A percentile compares a stretch with the other conserved stretches of the same genome.
These are phyloP conservation scores for Sporothrix schenckii DNA, from an alignment of 2,329 filamentous ascomycete species.

Conservation along the genomic window DNA sequence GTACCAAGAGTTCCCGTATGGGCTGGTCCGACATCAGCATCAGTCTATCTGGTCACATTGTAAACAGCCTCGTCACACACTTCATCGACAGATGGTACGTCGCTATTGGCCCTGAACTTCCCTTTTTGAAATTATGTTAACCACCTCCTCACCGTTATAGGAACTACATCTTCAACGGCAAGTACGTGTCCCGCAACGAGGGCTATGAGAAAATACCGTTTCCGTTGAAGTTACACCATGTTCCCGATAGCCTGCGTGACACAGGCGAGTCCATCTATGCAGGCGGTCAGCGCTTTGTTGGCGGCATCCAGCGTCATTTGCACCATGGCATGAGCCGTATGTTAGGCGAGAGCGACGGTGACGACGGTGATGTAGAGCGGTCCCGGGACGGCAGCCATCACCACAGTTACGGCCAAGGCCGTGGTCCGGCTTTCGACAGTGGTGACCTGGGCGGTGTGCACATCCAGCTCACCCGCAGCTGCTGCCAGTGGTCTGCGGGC, in stretches of 20 bases:
- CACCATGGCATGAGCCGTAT: constrained; percentile 47
- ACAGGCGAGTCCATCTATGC: constrained; percentile 35
- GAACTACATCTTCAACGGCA: constrained; percentile 85
- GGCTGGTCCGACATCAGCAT: constrained; percentile 89
- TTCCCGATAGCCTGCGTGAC: constrained; percentile 35
- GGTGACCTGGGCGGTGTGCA: constrained; percentile 41
- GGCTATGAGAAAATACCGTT: constrained; percentile 51
- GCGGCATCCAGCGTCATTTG: constrained; percentile 44
- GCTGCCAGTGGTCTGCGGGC: constrained; percentile 56
- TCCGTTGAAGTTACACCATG: constrained; percentile 38
- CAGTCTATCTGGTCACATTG: constrained; percentile 72
- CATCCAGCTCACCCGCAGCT: constrained; percentile 58
- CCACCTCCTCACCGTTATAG: constrained; percentile 41
- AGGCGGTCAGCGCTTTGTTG: constrained; percentile 40
- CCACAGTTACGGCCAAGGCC: neutral
- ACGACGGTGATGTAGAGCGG: constrained; percentile 36
- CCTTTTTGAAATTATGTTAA: neutral
- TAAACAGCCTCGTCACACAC: constrained; percentile 73
- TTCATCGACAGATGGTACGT: constrained; percentile 78
- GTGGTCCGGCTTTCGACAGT: constrained; percentile 7
- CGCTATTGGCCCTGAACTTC: neutral
- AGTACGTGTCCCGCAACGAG: constrained; percentile 64
- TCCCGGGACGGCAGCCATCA: constrained; percentile 24
- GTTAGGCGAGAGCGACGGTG: constrained; percentile 41
- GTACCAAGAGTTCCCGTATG: constrained; percentile 80